A percentile compares a stretch with the other conserved stretches of the same genome.
phyloP scores from a whole-genome alignment of 108 stramenopile genomes.

The Pseudonitzschia multiseries region DNA sequence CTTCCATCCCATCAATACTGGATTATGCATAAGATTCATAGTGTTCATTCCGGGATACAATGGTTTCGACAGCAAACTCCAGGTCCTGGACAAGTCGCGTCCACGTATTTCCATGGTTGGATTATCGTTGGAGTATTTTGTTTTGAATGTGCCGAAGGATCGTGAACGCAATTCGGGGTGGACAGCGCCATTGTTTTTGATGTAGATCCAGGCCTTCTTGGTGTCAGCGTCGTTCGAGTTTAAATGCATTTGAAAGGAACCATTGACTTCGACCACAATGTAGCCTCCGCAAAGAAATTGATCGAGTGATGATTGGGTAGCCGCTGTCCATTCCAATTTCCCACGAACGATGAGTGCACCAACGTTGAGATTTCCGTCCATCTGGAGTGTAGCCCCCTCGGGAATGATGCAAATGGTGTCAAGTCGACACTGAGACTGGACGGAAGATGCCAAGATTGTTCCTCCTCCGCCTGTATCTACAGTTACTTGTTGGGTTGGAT shows the following conservation, averaged over 20 bases:
- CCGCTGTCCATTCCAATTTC: constrained; percentile 43
- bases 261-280: constrained; percentile 41
- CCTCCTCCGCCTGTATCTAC: not conserved
- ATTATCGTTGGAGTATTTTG: not conserved
- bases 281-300: constrained; percentile 59
- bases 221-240: constrained; percentile 2
- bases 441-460: constrained; percentile 7
- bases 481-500: constrained; percentile 2
- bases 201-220: constrained; percentile 49
- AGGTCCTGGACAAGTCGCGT: constrained; percentile 42
- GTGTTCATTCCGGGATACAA: constrained; percentile 24
- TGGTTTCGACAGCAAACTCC: constrained; percentile 47
- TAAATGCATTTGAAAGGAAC: constrained; percentile 38
- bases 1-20: constrained; percentile 54
- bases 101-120: constrained; percentile 39
- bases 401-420: constrained; percentile 46
- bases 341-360: constrained; percentile 52
- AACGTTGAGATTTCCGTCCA: constrained; percentile 42
- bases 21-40: constrained; percentile 50
- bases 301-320: constrained; percentile 18
- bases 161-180: constrained; percentile 2
- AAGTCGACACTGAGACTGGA: constrained; percentile 21
- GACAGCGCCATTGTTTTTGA: constrained; percentile 52
- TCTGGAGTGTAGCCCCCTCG: constrained; percentile 29
- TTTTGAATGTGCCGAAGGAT: constrained; percentile 7